Conservation (phyloP, 257 asterid genomes). For the Vinca minor region DNA sequence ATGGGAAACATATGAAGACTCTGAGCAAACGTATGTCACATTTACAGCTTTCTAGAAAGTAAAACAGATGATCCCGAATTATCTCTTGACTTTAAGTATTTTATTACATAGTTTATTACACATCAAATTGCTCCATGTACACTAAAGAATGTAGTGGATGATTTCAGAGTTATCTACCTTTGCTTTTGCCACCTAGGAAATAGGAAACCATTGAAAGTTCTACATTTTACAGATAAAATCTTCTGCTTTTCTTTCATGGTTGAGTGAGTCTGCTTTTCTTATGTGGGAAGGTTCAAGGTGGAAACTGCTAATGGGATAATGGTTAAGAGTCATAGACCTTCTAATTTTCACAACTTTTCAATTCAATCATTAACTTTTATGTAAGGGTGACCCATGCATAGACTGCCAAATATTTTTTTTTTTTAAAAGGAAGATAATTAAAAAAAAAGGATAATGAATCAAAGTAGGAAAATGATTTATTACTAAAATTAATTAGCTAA, state of each 20-base stretch:
- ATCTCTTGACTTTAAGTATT: no score
- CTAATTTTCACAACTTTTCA: no score
- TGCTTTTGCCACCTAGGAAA: neutral
- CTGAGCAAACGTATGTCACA: no score
- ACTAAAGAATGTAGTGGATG: no score
- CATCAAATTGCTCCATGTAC: no score
- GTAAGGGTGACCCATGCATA: neutral
- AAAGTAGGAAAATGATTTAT: slow-evolving; percentile 13
- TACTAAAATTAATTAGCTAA: slow-evolving; percentile 22
- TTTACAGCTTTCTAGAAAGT: no score
- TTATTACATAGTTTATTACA: no score
- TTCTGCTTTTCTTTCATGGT: neutral
- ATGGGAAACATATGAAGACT: no score
- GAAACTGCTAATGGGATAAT: slow-evolving; percentile 7
- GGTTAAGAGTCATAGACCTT: no score
- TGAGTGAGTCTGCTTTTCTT: neutral
- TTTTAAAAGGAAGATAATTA: slow-evolving; percentile 11
- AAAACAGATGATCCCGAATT: no score
- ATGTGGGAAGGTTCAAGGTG: neutral
- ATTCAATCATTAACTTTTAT: neutral
- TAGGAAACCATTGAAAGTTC: neutral
- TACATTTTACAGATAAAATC: neutral
- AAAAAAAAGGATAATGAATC: no score
- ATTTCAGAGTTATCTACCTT: no score
- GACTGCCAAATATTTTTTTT: neutral